These are phyloP conservation scores for Polyporus tsugae DNA, from an alignment of 1,284 basidiomycete genomes.

Conservation along the genomic window DNA sequence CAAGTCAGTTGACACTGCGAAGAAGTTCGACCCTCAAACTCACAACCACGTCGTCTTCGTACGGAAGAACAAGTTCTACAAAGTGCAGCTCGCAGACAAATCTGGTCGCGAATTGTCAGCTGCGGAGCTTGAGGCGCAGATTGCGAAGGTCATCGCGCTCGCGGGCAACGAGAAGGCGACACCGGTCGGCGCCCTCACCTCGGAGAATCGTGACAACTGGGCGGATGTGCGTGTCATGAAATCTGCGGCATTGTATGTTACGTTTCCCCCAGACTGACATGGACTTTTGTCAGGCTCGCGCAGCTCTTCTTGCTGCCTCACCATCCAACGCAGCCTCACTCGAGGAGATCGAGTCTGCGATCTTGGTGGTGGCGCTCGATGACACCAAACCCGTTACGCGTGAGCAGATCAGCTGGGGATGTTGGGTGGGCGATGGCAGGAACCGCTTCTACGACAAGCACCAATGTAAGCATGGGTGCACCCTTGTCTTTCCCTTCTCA, in stretches of 20 bases:
- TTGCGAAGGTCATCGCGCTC: conserved; percentile 77
- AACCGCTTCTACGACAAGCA: conserved; percentile 99
- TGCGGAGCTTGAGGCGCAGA: conserved; percentile 85
- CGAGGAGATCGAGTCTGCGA: conserved; percentile 88
- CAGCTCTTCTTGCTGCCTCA: conserved; percentile 71
- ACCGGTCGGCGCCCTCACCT: conserved; percentile 86
- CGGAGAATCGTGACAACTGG: conserved; percentile 93
- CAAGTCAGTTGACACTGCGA: conserved; percentile 85
- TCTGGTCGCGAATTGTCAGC: conserved; percentile 76
- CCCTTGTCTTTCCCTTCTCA: background rate
- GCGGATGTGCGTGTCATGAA: conserved; percentile 65
- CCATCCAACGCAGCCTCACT: conserved; percentile 73
- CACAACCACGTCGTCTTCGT: conserved; percentile 93
- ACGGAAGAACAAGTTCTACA: conserved; percentile 92
- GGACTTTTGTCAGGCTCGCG: conserved; percentile 57
- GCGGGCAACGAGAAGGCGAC: conserved; percentile 68
- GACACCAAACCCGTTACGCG: conserved; percentile 81
- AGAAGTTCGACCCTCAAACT: conserved; percentile 78
- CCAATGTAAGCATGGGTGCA: conserved; percentile 66
- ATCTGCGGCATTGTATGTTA: background rate
- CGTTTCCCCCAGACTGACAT: background rate
- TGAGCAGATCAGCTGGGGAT: conserved; percentile 84
- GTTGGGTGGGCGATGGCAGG: conserved; percentile 93
- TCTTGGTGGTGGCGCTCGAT: conserved; percentile 90
- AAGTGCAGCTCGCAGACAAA: conserved; percentile 72